phyloP scores from a whole-genome alignment of 805 yeast species.

The Candida silvicultrix region DNA sequence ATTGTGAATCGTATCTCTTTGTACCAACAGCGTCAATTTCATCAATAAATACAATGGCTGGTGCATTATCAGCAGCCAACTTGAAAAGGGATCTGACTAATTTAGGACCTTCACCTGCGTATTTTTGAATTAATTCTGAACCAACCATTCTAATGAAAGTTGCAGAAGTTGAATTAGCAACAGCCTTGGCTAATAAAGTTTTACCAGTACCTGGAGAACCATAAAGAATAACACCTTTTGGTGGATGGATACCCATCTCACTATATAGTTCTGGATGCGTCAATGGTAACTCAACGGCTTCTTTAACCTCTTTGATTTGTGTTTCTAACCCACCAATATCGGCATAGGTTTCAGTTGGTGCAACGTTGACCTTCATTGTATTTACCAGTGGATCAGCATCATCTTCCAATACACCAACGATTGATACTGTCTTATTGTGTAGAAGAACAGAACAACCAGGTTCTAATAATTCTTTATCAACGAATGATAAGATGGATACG shows the following conservation, averaged over 20 bases:
- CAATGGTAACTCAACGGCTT: slow-evolving; percentile 90
- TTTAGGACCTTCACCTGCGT: slow-evolving; percentile 97
- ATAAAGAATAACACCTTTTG: slow-evolving; percentile 93
- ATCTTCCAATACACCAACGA: slow-evolving; percentile 97
- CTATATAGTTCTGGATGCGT: slow-evolving; percentile 96
- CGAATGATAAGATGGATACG: slow-evolving; percentile 92
- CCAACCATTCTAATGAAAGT: slow-evolving; percentile 96
- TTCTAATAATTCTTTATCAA: slow-evolving; percentile 90
- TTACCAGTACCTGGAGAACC: slow-evolving; percentile 99
- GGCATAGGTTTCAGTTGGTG: slow-evolving; percentile 94
- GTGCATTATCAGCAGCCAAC: slow-evolving; percentile 95
- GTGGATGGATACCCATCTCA: slow-evolving; percentile 98
- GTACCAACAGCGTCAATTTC: slow-evolving; percentile 99
- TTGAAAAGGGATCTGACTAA: slow-evolving; percentile 91
- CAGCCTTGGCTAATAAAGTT: slow-evolving; percentile 93
- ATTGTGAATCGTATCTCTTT: slow-evolving; percentile 82
- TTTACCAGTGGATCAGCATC: slow-evolving; percentile 98
- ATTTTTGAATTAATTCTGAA: slow-evolving; percentile 93
- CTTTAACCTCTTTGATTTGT: slow-evolving; percentile 97
- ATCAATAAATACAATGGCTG: slow-evolving; percentile 96
- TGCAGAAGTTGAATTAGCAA: slow-evolving; percentile 96
- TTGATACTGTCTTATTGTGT: slow-evolving; percentile 92
- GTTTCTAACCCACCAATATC: slow-evolving; percentile 95
- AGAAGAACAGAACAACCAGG: slow-evolving; percentile 95
- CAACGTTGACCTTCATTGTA: slow-evolving; percentile 96